Base-by-base conservation (phyloP, 2,329 filamentous ascomycete genomes). In the Monilinia fructicola region DNA sequence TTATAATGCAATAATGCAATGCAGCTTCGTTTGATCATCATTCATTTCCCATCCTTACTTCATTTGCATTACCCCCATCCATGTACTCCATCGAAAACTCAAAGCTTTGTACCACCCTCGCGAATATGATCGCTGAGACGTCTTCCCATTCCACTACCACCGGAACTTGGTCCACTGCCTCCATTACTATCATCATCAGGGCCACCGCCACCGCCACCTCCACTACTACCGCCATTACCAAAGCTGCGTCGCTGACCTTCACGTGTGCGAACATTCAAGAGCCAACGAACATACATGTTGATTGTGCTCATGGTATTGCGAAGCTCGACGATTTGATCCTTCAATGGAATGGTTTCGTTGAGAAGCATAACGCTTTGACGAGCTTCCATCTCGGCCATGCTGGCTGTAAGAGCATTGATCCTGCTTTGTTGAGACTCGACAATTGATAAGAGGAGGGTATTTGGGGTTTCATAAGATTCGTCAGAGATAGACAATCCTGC, bases 281-380 rank as follows among this genome's bases (percentile, higher is more conserved):
- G 66, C 76, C 76, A 77, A 16, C 75, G 70, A 23, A 77, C 74
- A 70, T 77, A 76, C 74, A 77, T 77, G 31, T 73, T 72, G 6
- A 74, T 72, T 40, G 76, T 74, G 31, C 76, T 74, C 65, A 76
- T 74, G 28, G 71, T 73, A 52, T 73, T 77, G 48, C 74, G 69
- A 23, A 77, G 67, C 74, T 88, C 86, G 4, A 83, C 81, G n/a
- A 88, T 81, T 75, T 87, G 84, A 67, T 88, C 85, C 66, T 86
- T 85, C 68, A 88, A 82, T 10, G 83, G 85, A 72, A 86, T 81
- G 6, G 85, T 83, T 74, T 88, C 84, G 71, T 87, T 87, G 73
- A 88, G 80, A 11, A 86, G 80, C 80, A 85, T 83, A 76, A 87
- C 83, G 42, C 82, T 85, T 73, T 87, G 85, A 59, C 84, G 82